A percentile compares a stretch with the other conserved stretches of the same genome.
These are phyloP conservation scores for Macroventuria anomochaeta DNA, from an alignment of 2,329 filamentous ascomycete species.

Conservation along the genomic window DNA sequence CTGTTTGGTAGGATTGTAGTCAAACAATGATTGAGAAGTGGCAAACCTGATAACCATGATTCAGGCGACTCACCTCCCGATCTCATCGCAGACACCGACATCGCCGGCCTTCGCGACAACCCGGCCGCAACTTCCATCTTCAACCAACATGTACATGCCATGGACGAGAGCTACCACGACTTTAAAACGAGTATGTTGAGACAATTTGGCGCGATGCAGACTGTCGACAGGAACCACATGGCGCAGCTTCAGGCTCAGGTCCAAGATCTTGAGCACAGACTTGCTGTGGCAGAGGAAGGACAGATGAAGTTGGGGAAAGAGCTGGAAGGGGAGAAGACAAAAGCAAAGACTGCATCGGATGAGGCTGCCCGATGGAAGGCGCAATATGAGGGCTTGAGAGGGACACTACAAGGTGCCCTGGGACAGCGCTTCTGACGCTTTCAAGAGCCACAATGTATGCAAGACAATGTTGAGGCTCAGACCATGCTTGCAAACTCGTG, in stretches of 20 bases:
- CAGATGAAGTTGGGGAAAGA: neutral
- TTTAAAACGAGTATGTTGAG: constrained; percentile 2
- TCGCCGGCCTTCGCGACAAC: neutral
- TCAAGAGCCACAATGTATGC: neutral
- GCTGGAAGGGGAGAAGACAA: neutral
- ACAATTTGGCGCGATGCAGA: neutral
- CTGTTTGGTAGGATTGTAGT: neutral
- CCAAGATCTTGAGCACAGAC: neutral
- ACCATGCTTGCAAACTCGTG: too few relatives aligned
- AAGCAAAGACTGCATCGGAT: neutral
- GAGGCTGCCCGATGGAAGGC: neutral
- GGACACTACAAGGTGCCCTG: neutral
- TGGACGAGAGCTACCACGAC: constrained; percentile 10
- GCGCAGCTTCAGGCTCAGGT: neutral
- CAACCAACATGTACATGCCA: neutral
- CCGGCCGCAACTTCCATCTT: neutral
- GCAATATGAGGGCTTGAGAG: constrained; percentile 2
- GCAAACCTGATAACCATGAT: neutral
- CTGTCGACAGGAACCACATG: neutral
- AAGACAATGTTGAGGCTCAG: too few relatives aligned
- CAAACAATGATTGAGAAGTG: neutral
- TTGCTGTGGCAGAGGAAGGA: neutral
- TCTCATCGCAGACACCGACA: neutral
- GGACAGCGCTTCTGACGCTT: neutral
- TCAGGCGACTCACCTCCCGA: neutral